Conservation (phyloP, 331 rosid genomes). For the Telfairia occidentalis region DNA sequence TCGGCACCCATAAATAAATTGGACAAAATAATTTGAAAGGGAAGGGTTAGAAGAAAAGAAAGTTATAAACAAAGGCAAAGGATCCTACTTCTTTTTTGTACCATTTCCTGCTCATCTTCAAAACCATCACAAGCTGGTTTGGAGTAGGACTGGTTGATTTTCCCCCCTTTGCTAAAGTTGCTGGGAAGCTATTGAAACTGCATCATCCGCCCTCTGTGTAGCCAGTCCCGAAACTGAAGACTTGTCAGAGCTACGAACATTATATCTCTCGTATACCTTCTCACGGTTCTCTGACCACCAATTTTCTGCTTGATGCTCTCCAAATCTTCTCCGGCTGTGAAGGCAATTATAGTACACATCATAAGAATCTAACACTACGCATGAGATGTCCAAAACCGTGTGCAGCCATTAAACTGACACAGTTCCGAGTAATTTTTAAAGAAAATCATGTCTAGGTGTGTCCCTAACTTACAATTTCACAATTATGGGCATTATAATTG, state of each 20-base stretch:
- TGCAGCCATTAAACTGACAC: neutral
- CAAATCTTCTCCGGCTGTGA: constrained; percentile 91
- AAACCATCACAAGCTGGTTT: constrained; percentile 3
- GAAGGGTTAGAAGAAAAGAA: neutral
- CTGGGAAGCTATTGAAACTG: constrained; percentile 48
- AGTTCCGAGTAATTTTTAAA: neutral
- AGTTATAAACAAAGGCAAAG: constrained; percentile 12
- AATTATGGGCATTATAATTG: neutral
- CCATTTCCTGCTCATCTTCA: constrained; percentile 17
- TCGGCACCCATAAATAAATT: constrained; percentile 39
- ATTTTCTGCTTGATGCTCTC: constrained; percentile 88
- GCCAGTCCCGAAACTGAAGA: constrained; percentile 45
- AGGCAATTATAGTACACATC: constrained; percentile 16
- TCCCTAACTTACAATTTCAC: neutral
- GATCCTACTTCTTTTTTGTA: constrained; percentile 14
- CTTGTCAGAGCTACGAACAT: constrained; percentile 58
- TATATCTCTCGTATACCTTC: constrained; percentile 70
- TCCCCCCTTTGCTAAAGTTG: constrained; percentile 23
- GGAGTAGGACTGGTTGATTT: constrained; percentile 27
- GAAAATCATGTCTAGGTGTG: neutral
- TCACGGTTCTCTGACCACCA: constrained; percentile 98
- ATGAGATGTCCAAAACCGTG: neutral
- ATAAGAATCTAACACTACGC: neutral
- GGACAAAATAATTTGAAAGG: constrained; percentile 26
- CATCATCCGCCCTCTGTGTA: constrained; percentile 40